Conservation (phyloP, 1,284 basidiomycete genomes). For the Apiotrichum mycotoxinovorans region DNA sequence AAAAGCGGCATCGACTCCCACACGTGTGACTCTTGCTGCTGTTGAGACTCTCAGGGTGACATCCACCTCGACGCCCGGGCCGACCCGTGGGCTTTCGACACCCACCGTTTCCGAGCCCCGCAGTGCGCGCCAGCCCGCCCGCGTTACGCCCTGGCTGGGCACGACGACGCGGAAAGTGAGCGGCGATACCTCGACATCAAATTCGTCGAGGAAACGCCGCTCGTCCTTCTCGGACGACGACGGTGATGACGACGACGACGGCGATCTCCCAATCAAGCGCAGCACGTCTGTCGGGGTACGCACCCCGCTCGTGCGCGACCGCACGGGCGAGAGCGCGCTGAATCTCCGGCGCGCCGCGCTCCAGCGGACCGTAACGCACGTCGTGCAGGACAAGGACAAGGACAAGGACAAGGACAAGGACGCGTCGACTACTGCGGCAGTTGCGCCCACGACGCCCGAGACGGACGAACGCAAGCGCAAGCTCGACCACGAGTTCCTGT, state of each 20-base stretch:
- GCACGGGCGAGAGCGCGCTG: slow-evolving; percentile 15
- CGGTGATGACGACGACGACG: not conserved
- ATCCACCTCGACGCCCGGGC: not conserved
- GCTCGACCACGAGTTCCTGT: slow-evolving; percentile 27
- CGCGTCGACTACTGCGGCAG: slow-evolving; percentile 13
- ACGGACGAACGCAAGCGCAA: slow-evolving; percentile 13
- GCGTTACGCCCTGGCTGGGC: slow-evolving; percentile 23
- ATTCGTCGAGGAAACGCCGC: not conserved
- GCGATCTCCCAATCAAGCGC: not conserved
- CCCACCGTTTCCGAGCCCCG: not conserved
- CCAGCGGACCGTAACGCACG: not conserved
- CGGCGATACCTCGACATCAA: too few species aligned
- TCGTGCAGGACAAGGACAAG: not conserved
- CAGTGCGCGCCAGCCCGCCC: slow-evolving; percentile 4
- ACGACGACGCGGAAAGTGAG: not conserved
- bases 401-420: slow-evolving; percentile 20
- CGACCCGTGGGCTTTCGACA: not conserved
- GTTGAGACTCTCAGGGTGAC: not conserved
- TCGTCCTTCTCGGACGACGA: slow-evolving; percentile 15
- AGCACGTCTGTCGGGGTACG: not conserved
- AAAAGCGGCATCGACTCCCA: not conserved
- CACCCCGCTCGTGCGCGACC: slow-evolving; percentile 32
- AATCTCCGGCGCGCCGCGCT: slow-evolving; percentile 5
- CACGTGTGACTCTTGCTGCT: not conserved
- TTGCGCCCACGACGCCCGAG: slow-evolving; percentile 12